Evolutionary conservation across 2,329 filamentous ascomycete genomes (phyloP).

Genomic region (Alternaria metachromatica): DNA sequence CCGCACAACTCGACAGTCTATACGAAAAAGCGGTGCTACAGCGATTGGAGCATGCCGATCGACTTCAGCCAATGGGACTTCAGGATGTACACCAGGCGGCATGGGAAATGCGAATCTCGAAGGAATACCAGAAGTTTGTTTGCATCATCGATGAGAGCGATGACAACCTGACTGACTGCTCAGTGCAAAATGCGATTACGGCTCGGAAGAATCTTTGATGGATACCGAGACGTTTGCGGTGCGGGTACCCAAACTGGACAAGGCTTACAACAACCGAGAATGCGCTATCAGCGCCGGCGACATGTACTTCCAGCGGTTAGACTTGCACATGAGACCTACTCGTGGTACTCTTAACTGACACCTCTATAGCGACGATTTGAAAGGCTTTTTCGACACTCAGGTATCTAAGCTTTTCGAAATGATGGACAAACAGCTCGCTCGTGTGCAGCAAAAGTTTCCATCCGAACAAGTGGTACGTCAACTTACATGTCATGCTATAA

Average conservation of each 20-base stretch:
- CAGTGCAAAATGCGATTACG: slow-evolving; percentile 42
- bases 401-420: slow-evolving; percentile 35
- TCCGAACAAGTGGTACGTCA: slow-evolving; percentile 34
- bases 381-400: slow-evolving; percentile 27
- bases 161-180: background rate
- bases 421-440: slow-evolving; percentile 40
- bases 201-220: slow-evolving; percentile 33
- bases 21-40: slow-evolving; percentile 34
- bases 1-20: slow-evolving; percentile 40
- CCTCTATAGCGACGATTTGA: slow-evolving; percentile 24
- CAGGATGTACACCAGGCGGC: slow-evolving; percentile 38
- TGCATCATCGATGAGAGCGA: background rate
- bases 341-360: slow-evolving; percentile 11
- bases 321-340: background rate
- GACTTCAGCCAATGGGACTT: slow-evolving; percentile 21
- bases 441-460: slow-evolving; percentile 34
- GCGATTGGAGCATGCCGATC: slow-evolving; percentile 32
- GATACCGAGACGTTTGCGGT: slow-evolving; percentile 40
- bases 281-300: slow-evolving; percentile 26
- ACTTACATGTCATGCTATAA: background rate
- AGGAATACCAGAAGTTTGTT: slow-evolving; percentile 41
- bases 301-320: slow-evolving; percentile 18
- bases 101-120: slow-evolving; percentile 47
- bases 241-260: slow-evolving; percentile 36
- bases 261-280: slow-evolving; percentile 18